Conservation (phyloP, 2,329 filamentous ascomycete genomes). For the Neonectria punicea region DNA sequence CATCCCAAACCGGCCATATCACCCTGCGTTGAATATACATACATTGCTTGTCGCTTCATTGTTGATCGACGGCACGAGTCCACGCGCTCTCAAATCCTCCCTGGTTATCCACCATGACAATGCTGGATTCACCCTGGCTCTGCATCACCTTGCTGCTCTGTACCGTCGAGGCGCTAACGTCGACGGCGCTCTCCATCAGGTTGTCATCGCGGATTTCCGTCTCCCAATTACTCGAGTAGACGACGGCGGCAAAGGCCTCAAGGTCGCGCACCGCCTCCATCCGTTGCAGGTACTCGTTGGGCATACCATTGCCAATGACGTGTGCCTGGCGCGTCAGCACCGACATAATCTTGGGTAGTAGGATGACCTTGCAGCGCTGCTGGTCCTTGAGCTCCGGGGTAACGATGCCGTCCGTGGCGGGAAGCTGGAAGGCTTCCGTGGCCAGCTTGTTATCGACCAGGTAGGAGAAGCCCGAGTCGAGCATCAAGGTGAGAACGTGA, state of each 20-base stretch:
- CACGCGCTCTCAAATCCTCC: slow-evolving; percentile 74
- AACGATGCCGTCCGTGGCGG: slow-evolving; percentile 46
- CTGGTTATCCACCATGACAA: slow-evolving; percentile 63
- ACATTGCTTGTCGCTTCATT: slow-evolving; percentile 32
- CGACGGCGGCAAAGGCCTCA: slow-evolving; percentile 86
- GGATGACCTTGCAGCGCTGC: slow-evolving; percentile 69
- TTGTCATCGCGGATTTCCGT: slow-evolving; percentile 67
- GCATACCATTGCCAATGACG: slow-evolving; percentile 82
- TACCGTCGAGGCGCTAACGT: slow-evolving; percentile 43
- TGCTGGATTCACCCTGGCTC: slow-evolving; percentile 57
- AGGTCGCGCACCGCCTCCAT: slow-evolving; percentile 82
- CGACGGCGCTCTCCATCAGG: slow-evolving; percentile 52
- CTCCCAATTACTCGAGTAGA: slow-evolving; percentile 87
- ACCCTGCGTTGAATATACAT: slow-evolving; percentile 25
- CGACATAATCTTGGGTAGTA: slow-evolving; percentile 87
- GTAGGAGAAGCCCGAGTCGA: slow-evolving; percentile 87
- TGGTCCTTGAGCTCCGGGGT: slow-evolving; percentile 64
- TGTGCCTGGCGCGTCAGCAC: slow-evolving; percentile 93
- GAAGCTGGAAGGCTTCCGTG: slow-evolving; percentile 76
- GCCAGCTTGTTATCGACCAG: slow-evolving; percentile 86
- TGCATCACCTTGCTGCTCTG: slow-evolving; percentile 33
- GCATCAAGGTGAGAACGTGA: slow-evolving; percentile 84
- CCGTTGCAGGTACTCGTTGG: slow-evolving; percentile 75
- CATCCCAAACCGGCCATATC: slow-evolving; percentile 6
- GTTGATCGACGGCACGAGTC: slow-evolving; percentile 65